phyloP scores from a whole-genome alignment of 2,329 filamentous ascomycete genomes.

The Neocatenulostroma microsporum region DNA sequence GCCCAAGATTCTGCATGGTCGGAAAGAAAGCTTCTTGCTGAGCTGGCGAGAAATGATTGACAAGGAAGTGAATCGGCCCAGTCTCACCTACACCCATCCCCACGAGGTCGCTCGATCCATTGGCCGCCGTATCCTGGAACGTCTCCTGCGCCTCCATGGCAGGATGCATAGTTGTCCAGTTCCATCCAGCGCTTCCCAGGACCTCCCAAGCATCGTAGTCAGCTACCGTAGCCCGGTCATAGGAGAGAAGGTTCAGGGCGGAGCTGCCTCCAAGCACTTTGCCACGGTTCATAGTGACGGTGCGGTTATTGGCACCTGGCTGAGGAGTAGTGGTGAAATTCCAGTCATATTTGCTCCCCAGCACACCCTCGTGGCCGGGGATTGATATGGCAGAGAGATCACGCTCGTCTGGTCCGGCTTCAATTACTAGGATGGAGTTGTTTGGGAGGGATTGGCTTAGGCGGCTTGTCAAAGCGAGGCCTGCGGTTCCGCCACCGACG shows the following conservation, averaged over 20 bases:
- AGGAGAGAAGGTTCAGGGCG: constrained; percentile 29
- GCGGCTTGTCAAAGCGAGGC: constrained; percentile 16
- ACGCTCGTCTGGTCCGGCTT: constrained; percentile 17
- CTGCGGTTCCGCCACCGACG: constrained; percentile 20
- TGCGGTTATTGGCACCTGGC: constrained; percentile 2
- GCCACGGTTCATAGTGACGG: constrained; percentile 8
- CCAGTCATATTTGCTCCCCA: constrained; percentile 29
- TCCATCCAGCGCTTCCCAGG: constrained; percentile 32
- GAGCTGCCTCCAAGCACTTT: constrained; percentile 29
- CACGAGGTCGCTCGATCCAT: constrained; percentile 3
- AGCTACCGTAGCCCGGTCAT: constrained; percentile 16
- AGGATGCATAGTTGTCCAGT: constrained; percentile 24
- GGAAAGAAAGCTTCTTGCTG: constrained; percentile 41
- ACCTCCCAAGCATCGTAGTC: constrained; percentile 32
- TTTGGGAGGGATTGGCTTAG: constrained; percentile 16
- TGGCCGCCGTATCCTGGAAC: constrained; percentile 4
- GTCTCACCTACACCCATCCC: constrained; percentile 21
- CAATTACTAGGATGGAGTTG: constrained; percentile 16
- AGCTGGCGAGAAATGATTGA: constrained; percentile 38
- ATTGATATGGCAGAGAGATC: constrained; percentile 15
- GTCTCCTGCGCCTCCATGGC: constrained; percentile 27
- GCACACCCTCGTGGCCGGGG: constrained; percentile 17
- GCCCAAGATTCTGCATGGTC: constrained; percentile 41
- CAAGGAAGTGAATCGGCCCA: constrained; percentile 28
- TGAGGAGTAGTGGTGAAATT: constrained; percentile 29